A percentile compares a stretch with the other conserved stretches of the same genome.
Conservation (phyloP, 108 stramenopile genomes). For the Epithemia pelagica region DNA sequence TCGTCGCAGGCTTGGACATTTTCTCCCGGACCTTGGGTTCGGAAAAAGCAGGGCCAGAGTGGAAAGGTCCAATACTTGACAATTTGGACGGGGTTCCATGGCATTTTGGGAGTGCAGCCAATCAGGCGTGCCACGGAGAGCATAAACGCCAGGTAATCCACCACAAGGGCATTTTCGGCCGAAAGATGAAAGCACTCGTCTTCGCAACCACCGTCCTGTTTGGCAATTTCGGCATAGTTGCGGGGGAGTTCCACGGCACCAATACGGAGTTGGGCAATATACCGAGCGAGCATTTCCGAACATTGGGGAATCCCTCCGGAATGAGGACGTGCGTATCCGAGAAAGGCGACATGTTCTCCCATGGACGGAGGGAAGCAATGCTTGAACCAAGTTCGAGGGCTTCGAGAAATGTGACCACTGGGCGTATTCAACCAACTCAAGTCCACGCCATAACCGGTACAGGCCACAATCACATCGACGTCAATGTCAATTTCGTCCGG, state of each 20-base stretch:
- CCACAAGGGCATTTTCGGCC: neutral
- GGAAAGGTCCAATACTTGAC: conserved; percentile 10
- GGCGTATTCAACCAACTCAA: conserved; percentile 4
- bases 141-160: conserved; percentile 5
- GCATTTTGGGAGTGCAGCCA: conserved; percentile 5
- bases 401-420: neutral
- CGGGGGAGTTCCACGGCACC: neutral
- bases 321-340: conserved; percentile 6
- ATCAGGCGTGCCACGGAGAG: conserved; percentile 5
- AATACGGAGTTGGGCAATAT: neutral
- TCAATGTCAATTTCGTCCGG: neutral
- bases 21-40: neutral
- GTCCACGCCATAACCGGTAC: conserved; percentile 2
- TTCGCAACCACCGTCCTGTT: neutral
- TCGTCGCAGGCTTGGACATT: neutral
- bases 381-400: conserved; percentile 16
- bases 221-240: neutral
- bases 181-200: neutral
- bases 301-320: conserved; percentile 10
- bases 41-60: conserved; percentile 5
- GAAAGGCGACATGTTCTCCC: conserved; percentile 3
- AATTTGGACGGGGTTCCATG: neutral
- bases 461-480: conserved; percentile 7
- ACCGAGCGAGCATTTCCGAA: conserved; percentile 7
- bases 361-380: conserved; percentile 9